A percentile compares a stretch with the other conserved stretches of the same genome.
Conservation (phyloP, 2,329 filamentous ascomycete species). For the Emmonsiellopsis sp. region DNA sequence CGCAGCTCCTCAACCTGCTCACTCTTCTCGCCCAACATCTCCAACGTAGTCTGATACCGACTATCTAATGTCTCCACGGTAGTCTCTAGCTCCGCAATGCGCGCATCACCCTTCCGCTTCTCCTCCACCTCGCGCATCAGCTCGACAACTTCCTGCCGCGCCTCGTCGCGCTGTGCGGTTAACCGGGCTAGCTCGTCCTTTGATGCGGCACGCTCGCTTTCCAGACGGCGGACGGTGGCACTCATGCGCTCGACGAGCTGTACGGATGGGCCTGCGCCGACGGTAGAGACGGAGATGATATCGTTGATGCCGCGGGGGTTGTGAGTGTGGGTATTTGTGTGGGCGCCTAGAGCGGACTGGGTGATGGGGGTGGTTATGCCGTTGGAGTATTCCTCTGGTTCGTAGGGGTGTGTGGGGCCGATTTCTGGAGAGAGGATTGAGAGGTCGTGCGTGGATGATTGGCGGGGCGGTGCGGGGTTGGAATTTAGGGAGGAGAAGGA, state of each 20-base stretch:
- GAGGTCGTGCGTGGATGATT: slow-evolving; percentile 24
- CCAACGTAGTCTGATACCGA: slow-evolving; percentile 81
- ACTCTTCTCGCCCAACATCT: slow-evolving; percentile 95
- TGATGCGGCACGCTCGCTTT: slow-evolving; percentile 80
- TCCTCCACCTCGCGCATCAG: slow-evolving; percentile 80
- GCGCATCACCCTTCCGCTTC: slow-evolving; percentile 51
- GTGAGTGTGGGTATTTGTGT: slow-evolving; percentile 23
- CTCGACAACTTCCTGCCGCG: slow-evolving; percentile 78
- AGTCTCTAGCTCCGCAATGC: slow-evolving; percentile 55
- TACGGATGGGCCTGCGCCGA: slow-evolving; percentile 82
- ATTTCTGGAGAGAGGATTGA: slow-evolving; percentile 19
- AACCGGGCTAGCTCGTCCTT: slow-evolving; percentile 79
- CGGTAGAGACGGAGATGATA: slow-evolving; percentile 79
- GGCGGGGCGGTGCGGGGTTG: slow-evolving; percentile 19
- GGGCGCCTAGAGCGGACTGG: slow-evolving; percentile 26
- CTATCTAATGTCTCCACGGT: slow-evolving; percentile 60
- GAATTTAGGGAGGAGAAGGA: slow-evolving; percentile 30
- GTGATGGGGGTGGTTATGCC: slow-evolving; percentile 23
- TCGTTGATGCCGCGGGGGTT: slow-evolving; percentile 60
- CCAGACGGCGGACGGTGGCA: slow-evolving; percentile 78
- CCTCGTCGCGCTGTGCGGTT: slow-evolving; percentile 79
- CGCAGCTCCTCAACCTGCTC: slow-evolving; percentile 85
- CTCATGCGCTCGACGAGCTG: slow-evolving; percentile 96
- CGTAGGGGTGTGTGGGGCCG: slow-evolving; percentile 37
- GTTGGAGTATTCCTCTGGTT: slow-evolving; percentile 38